Conservation (phyloP, 2,329 filamentous ascomycete species). For the Diaporthe vexans region DNA sequence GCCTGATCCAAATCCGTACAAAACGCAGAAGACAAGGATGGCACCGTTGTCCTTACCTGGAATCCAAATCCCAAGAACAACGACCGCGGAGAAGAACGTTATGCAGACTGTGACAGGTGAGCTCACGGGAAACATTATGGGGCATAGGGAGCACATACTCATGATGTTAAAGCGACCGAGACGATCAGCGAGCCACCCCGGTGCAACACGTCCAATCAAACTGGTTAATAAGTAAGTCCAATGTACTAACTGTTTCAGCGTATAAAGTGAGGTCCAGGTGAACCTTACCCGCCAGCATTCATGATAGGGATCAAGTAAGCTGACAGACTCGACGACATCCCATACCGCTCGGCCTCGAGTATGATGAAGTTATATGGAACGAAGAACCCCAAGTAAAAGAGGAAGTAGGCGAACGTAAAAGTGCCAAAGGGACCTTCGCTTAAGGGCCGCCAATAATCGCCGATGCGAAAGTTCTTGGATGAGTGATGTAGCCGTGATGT, state of each 20-base stretch:
- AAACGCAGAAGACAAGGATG: slow-evolving; percentile 46
- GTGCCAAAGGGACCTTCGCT: slow-evolving; percentile 42
- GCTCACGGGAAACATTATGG: background rate
- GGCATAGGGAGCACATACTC: slow-evolving; percentile 38
- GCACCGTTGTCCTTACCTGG: slow-evolving; percentile 42
- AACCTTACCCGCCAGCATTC: slow-evolving; percentile 44
- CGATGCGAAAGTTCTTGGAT: slow-evolving; percentile 33
- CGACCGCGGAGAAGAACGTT: slow-evolving; percentile 52
- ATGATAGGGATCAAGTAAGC: slow-evolving; percentile 47
- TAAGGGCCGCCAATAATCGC: slow-evolving; percentile 42
- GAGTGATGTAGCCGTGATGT: slow-evolving; percentile 40
- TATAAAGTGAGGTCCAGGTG: background rate
- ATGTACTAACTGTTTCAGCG: background rate
- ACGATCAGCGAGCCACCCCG: slow-evolving; percentile 42
- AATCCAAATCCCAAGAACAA: slow-evolving; percentile 51
- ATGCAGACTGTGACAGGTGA: slow-evolving; percentile 51
- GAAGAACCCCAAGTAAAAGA: slow-evolving; percentile 47
- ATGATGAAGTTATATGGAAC: slow-evolving; percentile 47
- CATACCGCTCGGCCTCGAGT: slow-evolving; percentile 44
- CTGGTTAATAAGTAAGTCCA: background rate
- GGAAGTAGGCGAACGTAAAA: slow-evolving; percentile 43
- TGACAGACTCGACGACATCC: slow-evolving; percentile 43
- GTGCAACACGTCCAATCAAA: slow-evolving; percentile 41
- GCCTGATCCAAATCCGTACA: slow-evolving; percentile 49
- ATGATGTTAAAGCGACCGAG: slow-evolving; percentile 46